Evolutionary conservation across 1,284 basidiomycete genomes (phyloP), one percentile per base, ranked within the genome.

Genomic region (Agaricales sp.): DNA sequence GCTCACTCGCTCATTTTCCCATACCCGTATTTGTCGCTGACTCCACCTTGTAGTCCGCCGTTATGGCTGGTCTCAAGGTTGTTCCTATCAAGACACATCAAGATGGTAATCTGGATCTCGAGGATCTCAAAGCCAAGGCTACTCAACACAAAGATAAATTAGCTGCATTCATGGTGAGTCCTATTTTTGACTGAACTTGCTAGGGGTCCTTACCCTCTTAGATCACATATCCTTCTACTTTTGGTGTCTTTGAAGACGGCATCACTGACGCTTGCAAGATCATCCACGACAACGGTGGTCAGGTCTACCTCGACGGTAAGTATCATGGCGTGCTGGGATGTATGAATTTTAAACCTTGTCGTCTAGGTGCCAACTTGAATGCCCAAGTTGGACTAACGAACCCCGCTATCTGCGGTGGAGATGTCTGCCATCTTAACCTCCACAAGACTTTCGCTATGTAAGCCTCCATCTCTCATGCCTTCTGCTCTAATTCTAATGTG

Each of bases 11-110:
- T 22, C 44, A 22, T 51, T 48, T 12, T 45, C n/a, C 20, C 13
- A 21, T 21, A 4, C 2, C 46, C 48, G n/a, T 24, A 20, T 38
- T 20, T 52, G 43, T 50, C 51, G 50, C 14, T 35, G 30, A n/a
- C n/a, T 35, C 30, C n/a, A n/a, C 11, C 46, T 50, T 50, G 4
- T 57, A 91, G 87, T 95, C 91, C 39, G 95, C 95, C 45, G 87
- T 90, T 50, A 95, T 99, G 93, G 92, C 95, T 45, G 95, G 95
- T 30, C 76, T 98, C 67, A 95, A 92, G 65, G 95, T 99, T 30
- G 91, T 99, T 2, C 72, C 95, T 19, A 84, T 99, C 63, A 96
- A 96, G 73, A 89, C 87, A 3, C 79, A 86, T 53, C 62, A 71
- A 2, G 89, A 96, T 61, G 95, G 95, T 35, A 92, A 84, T 57